Evolutionary conservation across 2,329 filamentous ascomycete genomes (phyloP).

Genomic region (Neophaeococcomyces aloes): DNA sequence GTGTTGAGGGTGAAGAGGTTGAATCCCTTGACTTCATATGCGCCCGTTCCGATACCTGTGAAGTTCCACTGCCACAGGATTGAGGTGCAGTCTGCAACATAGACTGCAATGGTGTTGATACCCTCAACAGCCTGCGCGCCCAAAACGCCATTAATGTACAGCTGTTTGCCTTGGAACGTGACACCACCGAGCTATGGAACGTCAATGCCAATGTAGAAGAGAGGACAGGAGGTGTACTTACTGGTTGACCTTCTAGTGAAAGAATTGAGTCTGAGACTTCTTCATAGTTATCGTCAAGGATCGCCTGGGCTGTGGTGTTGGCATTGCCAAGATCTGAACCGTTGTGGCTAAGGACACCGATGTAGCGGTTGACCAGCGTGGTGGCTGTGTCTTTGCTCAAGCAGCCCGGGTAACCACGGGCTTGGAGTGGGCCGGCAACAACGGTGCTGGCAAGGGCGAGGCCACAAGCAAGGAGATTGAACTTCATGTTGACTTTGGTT

Average conservation of each 20-base stretch:
- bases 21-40: constrained; percentile 17
- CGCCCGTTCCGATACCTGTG: constrained; percentile 9
- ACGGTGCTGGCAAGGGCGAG: constrained; percentile 8
- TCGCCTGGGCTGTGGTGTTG: constrained; percentile 14
- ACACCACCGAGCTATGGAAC: constrained; percentile 12
- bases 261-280: constrained; percentile 17
- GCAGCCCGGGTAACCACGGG: constrained; percentile 6
- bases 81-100: constrained; percentile 12
- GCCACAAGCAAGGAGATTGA: constrained; percentile 5
- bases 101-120: constrained; percentile 12
- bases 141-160: constrained; percentile 13
- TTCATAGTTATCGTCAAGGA: constrained; percentile 13
- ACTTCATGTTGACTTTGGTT: constrained; percentile 11
- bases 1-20: constrained; percentile 14
- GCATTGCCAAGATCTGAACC: constrained; percentile 5
- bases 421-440: constrained; percentile 6
- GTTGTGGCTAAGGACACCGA: constrained; percentile 8
- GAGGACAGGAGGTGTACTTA: constrained; percentile 2
- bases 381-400: constrained; percentile 10
- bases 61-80: constrained; percentile 16
- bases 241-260: constrained; percentile 15
- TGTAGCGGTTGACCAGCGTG: constrained; percentile 13
- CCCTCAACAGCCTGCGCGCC: constrained; percentile 10
- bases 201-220: not conserved
- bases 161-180: constrained; percentile 14